These are phyloP conservation scores for Selaginella tamariscina DNA, from an alignment of 75 land plant species.

Conservation along the genomic window DNA sequence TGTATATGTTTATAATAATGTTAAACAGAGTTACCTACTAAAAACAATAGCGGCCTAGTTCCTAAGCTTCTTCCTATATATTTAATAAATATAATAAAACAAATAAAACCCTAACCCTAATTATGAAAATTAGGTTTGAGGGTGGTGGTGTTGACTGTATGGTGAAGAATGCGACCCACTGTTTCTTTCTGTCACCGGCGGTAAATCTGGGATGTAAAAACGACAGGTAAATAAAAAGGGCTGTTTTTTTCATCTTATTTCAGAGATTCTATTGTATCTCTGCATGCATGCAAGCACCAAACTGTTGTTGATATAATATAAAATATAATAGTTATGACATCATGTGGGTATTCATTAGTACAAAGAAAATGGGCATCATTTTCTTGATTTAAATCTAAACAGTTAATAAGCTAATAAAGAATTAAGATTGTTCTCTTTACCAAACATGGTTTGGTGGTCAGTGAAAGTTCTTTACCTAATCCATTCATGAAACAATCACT, in stretches of 20 bases:
- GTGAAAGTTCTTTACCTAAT: background rate
- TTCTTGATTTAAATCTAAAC: background rate
- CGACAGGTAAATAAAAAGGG: background rate
- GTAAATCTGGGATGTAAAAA: background rate
- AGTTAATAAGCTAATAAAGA: background rate
- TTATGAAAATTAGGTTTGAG: too few relatives aligned
- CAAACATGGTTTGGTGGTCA: background rate
- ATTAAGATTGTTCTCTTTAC: background rate
- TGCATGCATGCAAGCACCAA: slow-evolving; percentile 1
- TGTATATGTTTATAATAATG: too few relatives aligned
- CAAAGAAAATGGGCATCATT: background rate
- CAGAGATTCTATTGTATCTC: background rate
- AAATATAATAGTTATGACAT: background rate
- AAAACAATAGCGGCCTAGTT: too few relatives aligned
- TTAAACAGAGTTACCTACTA: too few relatives aligned
- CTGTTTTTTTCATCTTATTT: background rate
- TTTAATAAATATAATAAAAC: too few relatives aligned
- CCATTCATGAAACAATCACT: background rate
- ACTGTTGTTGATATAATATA: background rate
- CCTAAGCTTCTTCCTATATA: too few relatives aligned
- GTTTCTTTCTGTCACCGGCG: background rate
- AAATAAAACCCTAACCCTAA: too few relatives aligned
- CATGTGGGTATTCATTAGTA: background rate
- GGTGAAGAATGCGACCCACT: background rate
- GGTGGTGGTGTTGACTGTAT: background rate